Base-by-base conservation (phyloP, 805 yeast genomes). In the Candida arabinofermentans region DNA sequence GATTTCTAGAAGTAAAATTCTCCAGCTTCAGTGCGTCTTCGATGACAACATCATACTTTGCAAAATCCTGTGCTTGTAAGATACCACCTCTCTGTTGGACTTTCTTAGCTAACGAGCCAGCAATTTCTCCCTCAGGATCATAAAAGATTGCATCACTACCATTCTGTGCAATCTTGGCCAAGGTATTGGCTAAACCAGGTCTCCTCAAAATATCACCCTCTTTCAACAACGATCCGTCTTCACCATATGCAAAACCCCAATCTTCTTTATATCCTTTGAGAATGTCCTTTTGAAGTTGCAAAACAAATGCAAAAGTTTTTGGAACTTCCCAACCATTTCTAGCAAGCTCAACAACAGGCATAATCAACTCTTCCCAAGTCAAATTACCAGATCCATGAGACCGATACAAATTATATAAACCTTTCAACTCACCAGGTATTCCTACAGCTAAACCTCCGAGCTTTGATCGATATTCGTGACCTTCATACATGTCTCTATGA, bases 371-470 rank as follows among this genome's bases (percentile, higher is more conserved):
- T 19, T 58, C 58, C 97, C 98, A 91, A 2, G 72, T 53, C 8
- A 86, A 58, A 4, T 69, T 70, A 0, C 95, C 95, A 3, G 88
- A 79, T 0, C 93, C 89, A 54, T 81, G 91, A 12, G 60, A 48
- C 24, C 62, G 50, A 60, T 65, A 77, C 30, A 91, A 65, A 33
- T 70, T 74, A 53, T 83, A 78, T n/a, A 89, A 66, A 0, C 97
- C 99, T 44, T 80, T 81, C 36, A 91, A 54, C 59, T 91, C 98
- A 9, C 99, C 99, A 0, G 99, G 99, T 16, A 85, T 77, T 2
- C 79, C 98, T 8, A 81, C 79, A 0, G 96, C 87, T n/a, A 88
- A 65, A 0, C 97, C 99, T 3, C 96, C 97, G 16, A 81, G 64
- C 49, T 76, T 75, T 0, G 95, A 74, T 12, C 73, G 60, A 24